These are phyloP conservation scores for Aegilops tauschii DNA, from an alignment of 176 grass and related monocot species.

Conservation along the genomic window DNA sequence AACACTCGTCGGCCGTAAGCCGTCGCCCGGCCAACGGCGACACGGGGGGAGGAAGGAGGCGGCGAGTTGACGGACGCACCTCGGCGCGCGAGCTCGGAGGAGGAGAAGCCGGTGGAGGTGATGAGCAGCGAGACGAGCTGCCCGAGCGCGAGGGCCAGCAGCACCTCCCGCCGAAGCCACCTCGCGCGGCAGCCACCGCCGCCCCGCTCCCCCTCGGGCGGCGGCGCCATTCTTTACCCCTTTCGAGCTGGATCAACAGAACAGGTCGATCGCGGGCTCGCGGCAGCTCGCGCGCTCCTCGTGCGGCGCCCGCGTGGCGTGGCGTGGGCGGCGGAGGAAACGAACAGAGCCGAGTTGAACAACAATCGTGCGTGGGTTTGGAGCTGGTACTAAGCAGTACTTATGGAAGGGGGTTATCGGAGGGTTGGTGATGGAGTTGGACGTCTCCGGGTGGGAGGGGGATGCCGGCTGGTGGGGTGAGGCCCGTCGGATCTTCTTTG, in stretches of 20 bases:
- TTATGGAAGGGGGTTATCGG: too few species aligned
- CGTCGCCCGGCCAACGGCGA: not conserved
- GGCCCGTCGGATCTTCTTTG: not conserved
- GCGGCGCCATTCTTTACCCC: constrained; percentile 22
- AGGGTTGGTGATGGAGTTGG: too few species aligned
- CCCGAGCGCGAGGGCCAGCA: constrained; percentile 70
- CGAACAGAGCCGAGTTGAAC: too few species aligned
- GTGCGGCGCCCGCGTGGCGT: too few species aligned
- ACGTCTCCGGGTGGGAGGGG: too few species aligned
- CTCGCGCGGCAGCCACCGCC: not conserved
- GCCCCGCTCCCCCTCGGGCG: constrained; percentile 4
- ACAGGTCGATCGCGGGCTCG: too few species aligned
- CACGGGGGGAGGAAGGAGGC: not conserved
- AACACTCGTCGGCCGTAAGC: not conserved
- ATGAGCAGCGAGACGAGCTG: constrained; percentile 95
- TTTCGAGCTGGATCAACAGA: not conserved
- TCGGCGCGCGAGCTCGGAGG: constrained; percentile 85
- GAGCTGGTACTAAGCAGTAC: too few species aligned
- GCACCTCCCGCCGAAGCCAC: constrained; percentile 38
- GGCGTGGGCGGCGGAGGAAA: too few species aligned
- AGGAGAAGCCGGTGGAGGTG: constrained; percentile 92
- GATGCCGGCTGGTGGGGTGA: too few species aligned
- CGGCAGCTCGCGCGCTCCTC: too few species aligned
- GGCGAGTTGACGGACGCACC: constrained; percentile 25
- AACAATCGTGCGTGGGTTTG: not conserved